These are phyloP conservation scores for Aspergillus indologenus DNA, from an alignment of 495 filamentous ascomycete genomes.

Conservation along the genomic window DNA sequence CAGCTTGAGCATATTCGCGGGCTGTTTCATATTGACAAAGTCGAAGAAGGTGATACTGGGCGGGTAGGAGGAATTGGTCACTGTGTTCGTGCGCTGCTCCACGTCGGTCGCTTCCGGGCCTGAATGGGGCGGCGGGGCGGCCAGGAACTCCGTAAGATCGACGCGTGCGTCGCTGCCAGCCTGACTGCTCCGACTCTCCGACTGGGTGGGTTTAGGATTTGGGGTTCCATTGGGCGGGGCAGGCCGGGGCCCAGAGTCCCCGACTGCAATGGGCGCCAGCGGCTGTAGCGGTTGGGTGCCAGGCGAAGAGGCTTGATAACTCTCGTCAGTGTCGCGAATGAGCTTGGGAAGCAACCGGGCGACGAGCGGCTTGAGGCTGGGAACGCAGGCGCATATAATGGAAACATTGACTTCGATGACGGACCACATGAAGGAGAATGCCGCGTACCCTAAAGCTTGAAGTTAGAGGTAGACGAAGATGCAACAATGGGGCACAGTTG, in stretches of 20 bases:
- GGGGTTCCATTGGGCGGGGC: constrained; percentile 4
- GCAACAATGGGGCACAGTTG: not conserved
- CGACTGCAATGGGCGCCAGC: not conserved
- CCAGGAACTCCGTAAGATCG: constrained; percentile 37
- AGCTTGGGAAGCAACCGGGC: constrained; percentile 71
- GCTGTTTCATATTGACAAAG: constrained; percentile 76
- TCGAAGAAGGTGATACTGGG: constrained; percentile 61
- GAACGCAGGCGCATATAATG: constrained; percentile 83
- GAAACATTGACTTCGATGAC: constrained; percentile 87
- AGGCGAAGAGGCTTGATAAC: constrained; percentile 19
- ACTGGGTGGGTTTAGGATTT: not conserved
- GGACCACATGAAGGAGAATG: constrained; percentile 88
- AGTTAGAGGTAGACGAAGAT: not conserved
- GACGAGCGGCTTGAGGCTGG: constrained; percentile 82
- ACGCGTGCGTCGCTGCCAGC: constrained; percentile 16
- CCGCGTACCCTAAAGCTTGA: constrained; percentile 60
- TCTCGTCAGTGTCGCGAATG: constrained; percentile 52
- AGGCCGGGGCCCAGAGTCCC: not conserved
- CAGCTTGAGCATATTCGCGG: constrained; percentile 72
- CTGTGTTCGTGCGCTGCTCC: constrained; percentile 29
- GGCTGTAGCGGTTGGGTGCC: constrained; percentile 9
- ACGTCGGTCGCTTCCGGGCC: constrained; percentile 21
- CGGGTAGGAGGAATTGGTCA: constrained; percentile 31
- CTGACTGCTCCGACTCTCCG: constrained; percentile 11
- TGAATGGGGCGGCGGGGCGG: constrained; percentile 16